Base-by-base conservation (phyloP, 257 asterid species). In the Hygrophila difformis region DNA sequence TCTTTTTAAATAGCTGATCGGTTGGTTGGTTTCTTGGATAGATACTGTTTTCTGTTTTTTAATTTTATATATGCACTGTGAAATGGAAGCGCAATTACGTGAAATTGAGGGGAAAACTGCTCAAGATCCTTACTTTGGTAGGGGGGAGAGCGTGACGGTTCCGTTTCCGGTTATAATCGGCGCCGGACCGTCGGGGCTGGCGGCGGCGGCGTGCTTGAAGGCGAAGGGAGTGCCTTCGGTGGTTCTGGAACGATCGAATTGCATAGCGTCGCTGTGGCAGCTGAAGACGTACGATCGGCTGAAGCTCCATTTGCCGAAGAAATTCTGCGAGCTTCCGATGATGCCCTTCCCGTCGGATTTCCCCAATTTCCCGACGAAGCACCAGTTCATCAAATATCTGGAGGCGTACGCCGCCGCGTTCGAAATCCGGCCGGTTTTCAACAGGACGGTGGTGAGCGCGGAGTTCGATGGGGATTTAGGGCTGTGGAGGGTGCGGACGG, bases 261-360 rank as follows among this genome's bases (percentile, higher is more conserved):
- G 97, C 62, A 66, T 87, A 56, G 94, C 97, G 1, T 80, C 97
- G 0, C 44, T 87, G 0, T 87, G 97, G 97, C 86, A 84, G 79
- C 81, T 66, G 0, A 81, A 74, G 36, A 76, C 97, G 0, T 87
- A 87, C 68, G 78, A 84, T 29, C 86, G 97, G 1, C 86, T 87
- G 3, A 61, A 63, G 5, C 97, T 87, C 17, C 97, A 87, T 44
- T 49, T 87, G 1, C 97, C 97, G 0, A 84, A 84, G 37, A 76
- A 81, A 12, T 81, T 87, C 63, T 87, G 93, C 53, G 92, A 87
- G 57, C 81, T 87, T 0, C 97, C 97, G 0, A 34, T 83, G 0
- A 83, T 87, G 95, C 17, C 91, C 3, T 83, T 81, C 40, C 95
- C 97, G 0, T 12, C 15, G 1, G 73, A 68, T 5, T 83, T 73